Base-by-base conservation (phyloP, 805 yeast species). In the Nakazawaea wyomingensis region DNA sequence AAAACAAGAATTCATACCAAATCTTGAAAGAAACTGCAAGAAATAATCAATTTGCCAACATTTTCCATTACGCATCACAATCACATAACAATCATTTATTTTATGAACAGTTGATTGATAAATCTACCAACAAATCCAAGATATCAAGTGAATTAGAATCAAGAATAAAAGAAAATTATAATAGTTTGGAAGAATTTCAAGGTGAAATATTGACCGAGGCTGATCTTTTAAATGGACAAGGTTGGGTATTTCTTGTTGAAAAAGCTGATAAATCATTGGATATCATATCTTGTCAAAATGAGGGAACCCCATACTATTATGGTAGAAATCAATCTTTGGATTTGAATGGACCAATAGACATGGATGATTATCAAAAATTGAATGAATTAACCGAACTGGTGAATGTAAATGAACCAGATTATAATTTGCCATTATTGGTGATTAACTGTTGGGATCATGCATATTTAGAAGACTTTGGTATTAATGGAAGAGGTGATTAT, bases 21-120 rank as follows among this genome's bases (percentile, higher is more conserved):
- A 77, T 87, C 43, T 59, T 80, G 45, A 62, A 79, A 46, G 74
- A 80, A 50, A 78, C 93, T 1, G 83, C 89, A 3, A 74, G 76
- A 54, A 76, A 78, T 49, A 69, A 85, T 24, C 76, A 79, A 24
- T 76, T 77, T 53, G 81, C 89, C 27, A 76, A 77, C 43, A 62
- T 77, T n/a, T 90, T 82, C 71, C 93, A 90, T 64, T 78, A 74
- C 56, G 97, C 98, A 3, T 85, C 96, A 4, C 95, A 85, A 59
- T 81, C 89, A 2, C 91, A 85, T 66, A 90, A 89, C 65, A 93
- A 93, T 67, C 99, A 91, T 64, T 72, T 93, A 39, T 88, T 85
- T 54, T 80, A 89, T 56, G 78, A 83, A 60, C 85, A 84, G 55
- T 65, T 82, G 41, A 57, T 47, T 37, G 56, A 53, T 21, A 34